A percentile compares a stretch with the other conserved stretches of the same genome.
Evolutionary conservation across 768 basidiomycete genomes (phyloP).

Genomic region (Lepiota brunneoincarnata): DNA sequence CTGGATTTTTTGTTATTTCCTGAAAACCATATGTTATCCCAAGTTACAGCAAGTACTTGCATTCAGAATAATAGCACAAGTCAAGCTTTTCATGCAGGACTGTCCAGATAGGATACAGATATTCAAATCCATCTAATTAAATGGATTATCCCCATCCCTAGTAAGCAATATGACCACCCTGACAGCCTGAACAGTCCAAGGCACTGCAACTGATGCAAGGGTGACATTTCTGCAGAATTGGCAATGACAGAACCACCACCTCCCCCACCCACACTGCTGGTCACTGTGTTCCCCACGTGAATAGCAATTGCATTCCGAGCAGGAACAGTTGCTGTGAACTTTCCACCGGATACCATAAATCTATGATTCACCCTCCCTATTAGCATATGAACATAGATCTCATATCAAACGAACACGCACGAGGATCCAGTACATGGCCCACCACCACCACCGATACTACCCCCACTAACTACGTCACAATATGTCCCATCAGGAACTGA

Average conservation of each 20-base stretch:
- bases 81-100: too few species aligned
- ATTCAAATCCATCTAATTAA: too few species aligned
- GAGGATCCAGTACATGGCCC: slow-evolving; percentile 43
- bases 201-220: too few species aligned
- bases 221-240: slow-evolving; percentile 42
- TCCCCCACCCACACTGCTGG: slow-evolving; percentile 12
- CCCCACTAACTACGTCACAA: slow-evolving; percentile 65
- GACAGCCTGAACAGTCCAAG: too few species aligned
- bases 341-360: slow-evolving; percentile 46
- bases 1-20: too few species aligned
- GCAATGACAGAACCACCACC: slow-evolving; percentile 30
- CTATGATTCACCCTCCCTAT: slow-evolving; percentile 24
- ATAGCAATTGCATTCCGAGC: slow-evolving; percentile 55
- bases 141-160: too few species aligned
- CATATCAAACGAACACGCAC: slow-evolving; percentile 30
- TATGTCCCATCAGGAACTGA: slow-evolving; percentile 56
- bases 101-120: too few species aligned
- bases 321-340: slow-evolving; percentile 46
- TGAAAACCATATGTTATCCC: too few species aligned
- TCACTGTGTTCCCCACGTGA: slow-evolving; percentile 38
- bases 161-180: too few species aligned
- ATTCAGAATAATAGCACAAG: too few species aligned
- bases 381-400: too few species aligned
- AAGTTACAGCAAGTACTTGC: too few species aligned
- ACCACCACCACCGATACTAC: slow-evolving; percentile 24